Base-by-base conservation (phyloP, 176 grass and related monocot species). In the Saccharum spontaneum region DNA sequence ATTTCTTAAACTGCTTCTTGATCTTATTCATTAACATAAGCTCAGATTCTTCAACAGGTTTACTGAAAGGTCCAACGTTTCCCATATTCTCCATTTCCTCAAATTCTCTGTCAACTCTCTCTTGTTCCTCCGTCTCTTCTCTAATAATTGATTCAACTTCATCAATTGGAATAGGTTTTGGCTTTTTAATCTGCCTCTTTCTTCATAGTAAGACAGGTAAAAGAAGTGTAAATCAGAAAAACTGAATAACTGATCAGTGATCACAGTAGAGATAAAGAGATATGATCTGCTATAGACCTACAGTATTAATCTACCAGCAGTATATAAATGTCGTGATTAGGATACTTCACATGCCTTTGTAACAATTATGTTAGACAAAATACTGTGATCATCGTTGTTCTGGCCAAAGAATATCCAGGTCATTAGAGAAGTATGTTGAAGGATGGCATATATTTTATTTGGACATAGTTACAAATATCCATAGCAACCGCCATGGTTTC, bases 121-220 rank as follows among this genome's bases (percentile, higher is more conserved):
- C 86, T 89, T 99, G 97, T 49, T 94, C 90, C 68, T 89, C 90
- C 78, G 92, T 96, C 86, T 94, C 91, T 84, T 89, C 81, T 79
- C 37, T 71, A 75, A 94, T 79, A 78, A 92, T 88, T 7, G 91
- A 90, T 82, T 99, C 86, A 79, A 96, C 86, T 65, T 96, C 91
- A 72, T 99, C 91, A 49, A 71, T 10, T 67, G 84, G 77, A 85
- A 96, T 88, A 50, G 88, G 91, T 84, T 88, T 96, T 81, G 90
- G 93, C 83, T 96, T 99, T 89, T 90, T 94, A 88, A 99, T 94
- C 82, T 92, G 92, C 79, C 92, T 76, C 70, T 90, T 92, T 38
- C 97, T 98, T 71, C 85, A 90, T 50, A 78, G 69, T 31, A 23
- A 76, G 22, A 45, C 23, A 82, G 45, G 1, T 63, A 89, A 4